Conservation (phyloP, 202 grass and related monocot genomes). For the Schoenoplectus tabernaemontani region DNA sequence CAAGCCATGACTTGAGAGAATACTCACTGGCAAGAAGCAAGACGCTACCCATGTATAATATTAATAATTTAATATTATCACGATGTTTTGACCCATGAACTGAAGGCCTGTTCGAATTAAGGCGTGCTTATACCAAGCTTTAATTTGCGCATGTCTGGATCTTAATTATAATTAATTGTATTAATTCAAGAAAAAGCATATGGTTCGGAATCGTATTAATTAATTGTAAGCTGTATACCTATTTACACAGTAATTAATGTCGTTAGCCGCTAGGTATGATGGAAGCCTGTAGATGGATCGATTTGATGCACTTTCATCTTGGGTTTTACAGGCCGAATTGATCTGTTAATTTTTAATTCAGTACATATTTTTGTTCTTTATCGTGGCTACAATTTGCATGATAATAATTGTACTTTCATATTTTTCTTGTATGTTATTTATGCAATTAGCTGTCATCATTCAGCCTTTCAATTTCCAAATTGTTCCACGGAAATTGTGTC, state of each 20-base stretch:
- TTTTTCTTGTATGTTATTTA: background rate
- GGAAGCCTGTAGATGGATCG: background rate
- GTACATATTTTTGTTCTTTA: background rate
- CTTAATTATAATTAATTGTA: background rate
- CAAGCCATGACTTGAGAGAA: constrained; percentile 1
- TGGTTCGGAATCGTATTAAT: background rate
- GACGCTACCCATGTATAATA: background rate
- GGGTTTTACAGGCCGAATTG: background rate
- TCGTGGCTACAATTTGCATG: background rate
- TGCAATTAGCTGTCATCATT: background rate
- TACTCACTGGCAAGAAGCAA: background rate
- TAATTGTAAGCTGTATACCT: background rate
- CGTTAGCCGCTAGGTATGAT: background rate
- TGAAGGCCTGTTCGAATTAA: background rate
- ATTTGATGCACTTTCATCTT: constrained; percentile 2
- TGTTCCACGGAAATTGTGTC: background rate
- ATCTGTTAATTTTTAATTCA: background rate
- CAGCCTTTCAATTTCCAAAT: background rate
- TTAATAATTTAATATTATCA: background rate
- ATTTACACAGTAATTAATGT: constrained; percentile 3
- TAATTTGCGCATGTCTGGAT: background rate
- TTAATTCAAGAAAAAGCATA: background rate
- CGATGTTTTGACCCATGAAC: background rate
- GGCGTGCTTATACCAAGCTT: background rate
- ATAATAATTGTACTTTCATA: background rate